Evolutionary conservation across 345 rosid species (phyloP).

Genomic region (Eucalyptus coolabah): DNA sequence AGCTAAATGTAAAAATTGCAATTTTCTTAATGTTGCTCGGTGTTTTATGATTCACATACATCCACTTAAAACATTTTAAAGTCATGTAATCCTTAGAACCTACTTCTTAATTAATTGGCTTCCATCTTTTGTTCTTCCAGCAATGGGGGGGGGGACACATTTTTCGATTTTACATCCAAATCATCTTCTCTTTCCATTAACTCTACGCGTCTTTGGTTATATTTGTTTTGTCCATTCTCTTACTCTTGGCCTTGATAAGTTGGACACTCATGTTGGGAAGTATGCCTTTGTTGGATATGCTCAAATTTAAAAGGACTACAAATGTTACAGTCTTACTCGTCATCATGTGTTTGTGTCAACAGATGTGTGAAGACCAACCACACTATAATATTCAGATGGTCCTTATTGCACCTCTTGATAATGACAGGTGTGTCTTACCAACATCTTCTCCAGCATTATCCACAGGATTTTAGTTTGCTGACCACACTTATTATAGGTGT

Average conservation of each 20-base stretch:
- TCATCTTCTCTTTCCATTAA: neutral
- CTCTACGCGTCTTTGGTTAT: neutral
- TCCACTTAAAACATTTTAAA: no score
- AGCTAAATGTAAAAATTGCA: no score
- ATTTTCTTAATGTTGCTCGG: neutral
- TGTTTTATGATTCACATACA: neutral
- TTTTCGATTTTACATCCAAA: neutral
- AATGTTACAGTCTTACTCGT: neutral
- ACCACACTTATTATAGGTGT: neutral
- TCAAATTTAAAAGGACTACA: neutral
- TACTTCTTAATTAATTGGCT: neutral
- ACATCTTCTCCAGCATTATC: neutral
- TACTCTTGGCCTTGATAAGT: neutral
- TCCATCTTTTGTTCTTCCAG: neutral
- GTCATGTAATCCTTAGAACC: neutral
- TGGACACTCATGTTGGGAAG: neutral
- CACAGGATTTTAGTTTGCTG: neutral
- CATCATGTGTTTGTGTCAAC: no score
- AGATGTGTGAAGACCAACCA: neutral
- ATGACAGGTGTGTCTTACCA: neutral
- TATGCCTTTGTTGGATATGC: neutral
- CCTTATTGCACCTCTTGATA: neutral
- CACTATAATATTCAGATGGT: no score
- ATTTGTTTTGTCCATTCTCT: neutral
- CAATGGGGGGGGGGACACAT: fast-evolving